A percentile compares a stretch with the other conserved stretches of the same genome.
phyloP scores from a whole-genome alignment of 768 basidiomycete species.

The Lactarius pseudohatsudake region DNA sequence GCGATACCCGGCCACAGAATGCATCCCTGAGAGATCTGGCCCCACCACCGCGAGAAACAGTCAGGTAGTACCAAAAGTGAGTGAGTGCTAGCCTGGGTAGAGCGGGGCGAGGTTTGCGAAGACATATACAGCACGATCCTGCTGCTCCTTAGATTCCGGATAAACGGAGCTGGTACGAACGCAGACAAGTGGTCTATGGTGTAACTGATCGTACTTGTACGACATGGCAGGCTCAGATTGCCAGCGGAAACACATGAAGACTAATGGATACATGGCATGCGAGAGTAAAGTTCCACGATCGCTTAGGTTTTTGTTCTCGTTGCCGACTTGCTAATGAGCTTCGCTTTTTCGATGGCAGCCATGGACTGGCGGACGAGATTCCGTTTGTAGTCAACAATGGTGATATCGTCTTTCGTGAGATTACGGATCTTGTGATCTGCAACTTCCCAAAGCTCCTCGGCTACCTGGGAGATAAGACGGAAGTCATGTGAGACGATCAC shows the following conservation, averaged over 20 bases:
- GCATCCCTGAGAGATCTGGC: background rate
- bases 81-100: background rate
- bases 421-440: conserved; percentile 91
- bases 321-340: conserved; percentile 85
- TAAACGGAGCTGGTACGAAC: background rate
- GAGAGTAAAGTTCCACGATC: background rate
- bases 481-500: conserved; percentile 99
- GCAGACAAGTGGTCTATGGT: background rate
- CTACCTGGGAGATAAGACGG: conserved; percentile 97
- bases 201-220: conserved; percentile 1
- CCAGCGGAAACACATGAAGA: conserved; percentile 4
- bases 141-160: background rate
- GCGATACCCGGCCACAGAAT: background rate
- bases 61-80: background rate
- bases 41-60: background rate
- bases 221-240: background rate
- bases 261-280: conserved; percentile 20
- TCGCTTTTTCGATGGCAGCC: conserved; percentile 90
- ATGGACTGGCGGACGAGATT: conserved; percentile 76
- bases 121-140: background rate
- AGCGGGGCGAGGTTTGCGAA: background rate
- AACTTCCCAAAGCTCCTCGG: conserved; percentile 99
- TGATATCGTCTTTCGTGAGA: conserved; percentile 86
- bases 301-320: conserved; percentile 63
- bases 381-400: conserved; percentile 92